phyloP scores from a whole-genome alignment of 2,329 filamentous ascomycete species.

The Biscogniauxia sp. region DNA sequence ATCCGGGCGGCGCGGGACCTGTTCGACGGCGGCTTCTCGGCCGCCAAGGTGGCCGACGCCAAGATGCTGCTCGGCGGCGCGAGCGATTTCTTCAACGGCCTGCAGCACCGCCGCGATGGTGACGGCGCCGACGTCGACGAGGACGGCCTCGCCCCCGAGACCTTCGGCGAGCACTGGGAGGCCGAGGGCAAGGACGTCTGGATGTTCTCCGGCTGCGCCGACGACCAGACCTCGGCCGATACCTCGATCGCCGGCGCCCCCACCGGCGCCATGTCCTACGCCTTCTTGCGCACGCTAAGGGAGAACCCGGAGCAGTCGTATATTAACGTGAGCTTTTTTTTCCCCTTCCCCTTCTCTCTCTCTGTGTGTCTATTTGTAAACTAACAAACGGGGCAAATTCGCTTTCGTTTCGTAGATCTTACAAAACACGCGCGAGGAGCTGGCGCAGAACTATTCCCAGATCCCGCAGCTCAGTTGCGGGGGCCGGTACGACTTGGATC shows the following conservation, averaged over 20 bases:
- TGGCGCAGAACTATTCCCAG: constrained; percentile 30
- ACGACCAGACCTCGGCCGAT: constrained; percentile 40
- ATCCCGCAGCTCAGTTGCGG: constrained; percentile 31
- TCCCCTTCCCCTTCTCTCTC: neutral
- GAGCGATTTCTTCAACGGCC: constrained; percentile 50
- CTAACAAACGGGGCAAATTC: neutral
- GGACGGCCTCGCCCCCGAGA: constrained; percentile 43
- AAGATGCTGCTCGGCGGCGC: constrained; percentile 51
- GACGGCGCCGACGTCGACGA: constrained; percentile 42
- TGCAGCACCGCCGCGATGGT: constrained; percentile 44
- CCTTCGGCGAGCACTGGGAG: constrained; percentile 41
- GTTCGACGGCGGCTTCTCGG: constrained; percentile 47
- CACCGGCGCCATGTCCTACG: constrained; percentile 40
- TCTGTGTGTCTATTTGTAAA: too few species aligned
- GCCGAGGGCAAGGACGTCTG: constrained; percentile 39
- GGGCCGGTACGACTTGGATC: constrained; percentile 28
- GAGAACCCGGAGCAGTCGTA: constrained; percentile 33
- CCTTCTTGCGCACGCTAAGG: constrained; percentile 34
- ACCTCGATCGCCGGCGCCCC: constrained; percentile 35
- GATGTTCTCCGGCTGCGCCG: constrained; percentile 41
- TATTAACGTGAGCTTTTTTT: constrained; percentile 23
- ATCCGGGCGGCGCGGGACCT: constrained; percentile 48
- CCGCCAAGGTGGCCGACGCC: constrained; percentile 47
- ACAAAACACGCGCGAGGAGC: constrained; percentile 28
- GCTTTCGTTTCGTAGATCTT: constrained; percentile 19